Evolutionary conservation across 2,329 filamentous ascomycete species (phyloP), one percentile per base, ranked within the genome.

Genomic region (Aspergillus alliaceus): DNA sequence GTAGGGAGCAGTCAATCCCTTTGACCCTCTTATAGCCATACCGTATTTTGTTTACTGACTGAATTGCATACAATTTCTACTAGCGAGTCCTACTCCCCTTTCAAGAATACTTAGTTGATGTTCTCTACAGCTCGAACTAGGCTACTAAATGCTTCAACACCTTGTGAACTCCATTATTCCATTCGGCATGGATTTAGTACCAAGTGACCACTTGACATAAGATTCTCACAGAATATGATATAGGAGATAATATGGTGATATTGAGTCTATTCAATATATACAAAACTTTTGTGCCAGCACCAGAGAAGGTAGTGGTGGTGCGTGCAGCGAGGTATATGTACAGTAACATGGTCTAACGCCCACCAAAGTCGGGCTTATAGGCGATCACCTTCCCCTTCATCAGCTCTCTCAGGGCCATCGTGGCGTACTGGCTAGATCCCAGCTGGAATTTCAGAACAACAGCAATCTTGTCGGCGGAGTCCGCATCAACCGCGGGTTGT

Each of bases 391-490:
- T 87, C 2, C 86, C 85, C 40, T 86, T 89, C 80, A 91, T 92
- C 60, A 96, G 75, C 75, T 96, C 91, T 53, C 91, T 79, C 62
- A 96, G 72, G 12, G 90, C 89, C 80, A 96, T 90, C 0, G 91
- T 96, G 0, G 91, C 91, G 76, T 96, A 96, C 68, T 91, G 89
- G 69, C 90, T 92, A 49, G 87, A 86, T 1, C 86, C 89, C 27
- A 96, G 80, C 70, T 91, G 87, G 75, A 96, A 84, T 70, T 86
- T 91, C 64, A 95, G 46, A 25, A 90, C 75, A 0, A 91, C 81
- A 0, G 87, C 90, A 18, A 90, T 77, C 67, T 89, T 88, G 51
- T 73, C 70, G 11, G 47, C 53, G 7, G 65, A 55, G 25, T 64
- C 60, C 3, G 52, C 31, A 31, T 52, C 29, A 7, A 51, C 31